Evolutionary conservation across 345 rosid species (phyloP), one percentile per base, ranked within the genome.

Genomic region (Eucalyptus camaldulensis): DNA sequence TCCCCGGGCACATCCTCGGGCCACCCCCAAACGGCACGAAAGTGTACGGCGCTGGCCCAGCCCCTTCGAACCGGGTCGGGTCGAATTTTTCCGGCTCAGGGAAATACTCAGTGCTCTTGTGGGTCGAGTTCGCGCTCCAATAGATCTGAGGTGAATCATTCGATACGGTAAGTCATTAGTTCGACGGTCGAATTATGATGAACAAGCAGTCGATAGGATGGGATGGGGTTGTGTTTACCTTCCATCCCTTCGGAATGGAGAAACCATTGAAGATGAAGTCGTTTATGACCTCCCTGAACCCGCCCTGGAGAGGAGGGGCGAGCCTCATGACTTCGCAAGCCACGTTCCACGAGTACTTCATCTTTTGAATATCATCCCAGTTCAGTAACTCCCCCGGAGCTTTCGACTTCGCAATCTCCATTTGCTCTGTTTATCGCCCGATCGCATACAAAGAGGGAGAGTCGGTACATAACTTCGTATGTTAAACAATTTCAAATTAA

Each of bases 281-380:
- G 49, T 67, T 44, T 21, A 93, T 90, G 86, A 90, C 95, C 47
- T 93, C 92, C 87, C 94, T 91, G 50, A 92, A 93, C 43, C 90
- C 91, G 45, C 95, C 95, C 25, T 91, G 87, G 49, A 92, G 86
- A 44, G 95, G 95, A 56, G 94, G 95, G 10, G 93, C 94, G 6
- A 92, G 33, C 88, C 95, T 92, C 95, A 93, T 91, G 33, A 92
- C 95, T 88, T 93, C 95, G 53, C 95, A 90, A 50, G 94, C 95
- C 12, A 93, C 95, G 85, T 93, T 92, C 95, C 95, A 93, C 33
- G 95, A 93, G 90, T 92, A 92, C 67, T 31, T 91, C 95, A 93
- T 93, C 90, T 92, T 92, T 88, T 92, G 92, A 17, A 92, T 87
- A 85, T 93, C 94, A 13, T 92, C 91, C 95, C 95, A 93, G 49